Base-by-base conservation (phyloP, 1,284 basidiomycete genomes). In the Trichosporon ovoides region DNA sequence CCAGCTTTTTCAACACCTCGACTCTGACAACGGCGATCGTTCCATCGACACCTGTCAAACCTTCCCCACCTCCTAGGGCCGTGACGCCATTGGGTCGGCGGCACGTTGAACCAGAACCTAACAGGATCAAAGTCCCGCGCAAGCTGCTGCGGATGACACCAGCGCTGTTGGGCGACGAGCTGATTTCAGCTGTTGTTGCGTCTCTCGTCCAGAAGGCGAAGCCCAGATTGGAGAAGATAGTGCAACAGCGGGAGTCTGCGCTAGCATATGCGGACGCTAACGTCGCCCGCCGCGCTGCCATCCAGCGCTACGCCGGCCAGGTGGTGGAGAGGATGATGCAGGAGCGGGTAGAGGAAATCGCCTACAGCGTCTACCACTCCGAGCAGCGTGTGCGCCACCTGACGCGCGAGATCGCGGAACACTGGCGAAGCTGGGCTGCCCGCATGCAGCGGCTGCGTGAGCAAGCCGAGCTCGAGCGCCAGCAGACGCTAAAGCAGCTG, bases 131-230 rank as follows among this genome's bases (percentile, higher is more conserved):
- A 38, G 49, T 59, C 3, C 18, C 55, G 12, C 60, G 57, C 7
- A 38, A 43, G 9, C 19, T 46, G 3, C 48, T 59, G 53, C 50
- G 58, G 14, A 37, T 9, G 16, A 57, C 31, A 2, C 38, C 71
- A 0, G 58, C 67, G 0, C 37, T 57, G 0, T 22, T 74, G 11
- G 52, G 57, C 28, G 61, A 66, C 40, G 37, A 58, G n/a, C 55
- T 74, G n/a, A 43, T 74, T 1, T 14, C 48, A 2, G 65, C 70
- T 20, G 66, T 69, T 14, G 54, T 73, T 10, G 50, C 55, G 3
- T n/a, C 20, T 2, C 53, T 72, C 20, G 36, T 74, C 1, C 19
- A 53, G 10, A 59, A 63, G 10, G 46, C 61, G 2, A 35, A 55
- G 14, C 59, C 58, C 0, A 61, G 66, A 4, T 24, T 70, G 9